Conservation (phyloP, 768 basidiomycete genomes). For the Suillus cothurnatus region DNA sequence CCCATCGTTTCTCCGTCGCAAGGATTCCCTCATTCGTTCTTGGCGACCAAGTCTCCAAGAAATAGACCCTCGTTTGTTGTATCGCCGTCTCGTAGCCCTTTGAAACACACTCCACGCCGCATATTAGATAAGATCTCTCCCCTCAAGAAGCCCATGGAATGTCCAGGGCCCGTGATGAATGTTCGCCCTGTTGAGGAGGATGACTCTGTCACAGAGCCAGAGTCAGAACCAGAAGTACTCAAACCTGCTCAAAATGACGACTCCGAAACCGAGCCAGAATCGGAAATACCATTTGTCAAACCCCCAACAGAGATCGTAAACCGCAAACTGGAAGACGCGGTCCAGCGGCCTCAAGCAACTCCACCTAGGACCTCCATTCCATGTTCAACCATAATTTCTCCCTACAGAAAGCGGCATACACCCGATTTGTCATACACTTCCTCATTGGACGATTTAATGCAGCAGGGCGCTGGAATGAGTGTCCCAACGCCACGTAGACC, state of each 20-base stretch:
- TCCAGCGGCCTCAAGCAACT: constrained; percentile 2
- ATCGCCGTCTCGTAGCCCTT: not conserved
- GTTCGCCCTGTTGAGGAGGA: constrained; percentile 16
- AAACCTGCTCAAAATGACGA: constrained; percentile 21
- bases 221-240: constrained; percentile 24
- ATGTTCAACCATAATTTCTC: constrained; percentile 14
- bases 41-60: constrained; percentile 7
- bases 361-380: not conserved
- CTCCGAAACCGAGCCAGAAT: constrained; percentile 36
- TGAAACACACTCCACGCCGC: constrained; percentile 11
- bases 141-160: not conserved
- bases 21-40: constrained; percentile 1
- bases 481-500: constrained; percentile 8
- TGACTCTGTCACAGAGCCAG: constrained; percentile 33
- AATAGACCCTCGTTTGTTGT: constrained; percentile 1
- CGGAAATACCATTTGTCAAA: constrained; percentile 23
- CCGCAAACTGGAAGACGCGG: constrained; percentile 5
- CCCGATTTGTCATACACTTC: not conserved
- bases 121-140: not conserved
- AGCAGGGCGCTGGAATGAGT: constrained; percentile 14
- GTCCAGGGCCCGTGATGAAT: constrained; percentile 13
- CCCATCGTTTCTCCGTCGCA: constrained; percentile 5
- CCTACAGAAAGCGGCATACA: constrained; percentile 20
- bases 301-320: constrained; percentile 18
- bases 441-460: constrained; percentile 9